A percentile compares a stretch with the other conserved stretches of the same genome.
These are phyloP conservation scores for Penicillium sp. DNA, from an alignment of 2,329 filamentous ascomycete species.

Conservation along the genomic window DNA sequence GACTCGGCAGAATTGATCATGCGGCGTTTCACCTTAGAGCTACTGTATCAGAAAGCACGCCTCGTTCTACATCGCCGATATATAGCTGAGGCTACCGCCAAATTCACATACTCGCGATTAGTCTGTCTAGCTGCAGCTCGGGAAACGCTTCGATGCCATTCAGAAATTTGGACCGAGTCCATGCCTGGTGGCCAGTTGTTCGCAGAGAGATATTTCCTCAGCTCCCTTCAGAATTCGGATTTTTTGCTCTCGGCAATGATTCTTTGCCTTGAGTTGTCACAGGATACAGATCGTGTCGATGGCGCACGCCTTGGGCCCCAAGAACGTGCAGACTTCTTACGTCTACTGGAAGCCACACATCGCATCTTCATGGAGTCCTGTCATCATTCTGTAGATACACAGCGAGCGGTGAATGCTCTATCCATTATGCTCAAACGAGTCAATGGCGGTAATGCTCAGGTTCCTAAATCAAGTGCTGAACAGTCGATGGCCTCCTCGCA, in stretches of 20 bases:
- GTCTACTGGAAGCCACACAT: conserved; percentile 29
- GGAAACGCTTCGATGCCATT: conserved; percentile 50
- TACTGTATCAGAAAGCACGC: conserved; percentile 53
- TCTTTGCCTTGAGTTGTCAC: conserved; percentile 50
- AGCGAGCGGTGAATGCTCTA: conserved; percentile 29
- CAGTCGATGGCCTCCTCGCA: background rate
- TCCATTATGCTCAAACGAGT: conserved; percentile 31
- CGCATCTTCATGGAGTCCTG: conserved; percentile 27
- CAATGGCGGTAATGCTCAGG: conserved; percentile 6
- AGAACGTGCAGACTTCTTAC: conserved; percentile 24
- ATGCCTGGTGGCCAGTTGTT: conserved; percentile 56
- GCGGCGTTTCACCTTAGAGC: conserved; percentile 52
- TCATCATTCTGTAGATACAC: conserved; percentile 28
- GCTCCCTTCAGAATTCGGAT: conserved; percentile 59
- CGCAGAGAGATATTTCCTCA: conserved; percentile 57
- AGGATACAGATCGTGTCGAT: conserved; percentile 17
- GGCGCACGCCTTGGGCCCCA: conserved; percentile 3
- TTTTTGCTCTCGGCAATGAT: conserved; percentile 63
- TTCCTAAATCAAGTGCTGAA: conserved; percentile 3
- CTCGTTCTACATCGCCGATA: conserved; percentile 57
- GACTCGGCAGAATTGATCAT: conserved; percentile 54
- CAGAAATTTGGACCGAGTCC: conserved; percentile 51
- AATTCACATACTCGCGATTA: conserved; percentile 45
- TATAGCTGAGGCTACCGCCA: conserved; percentile 42
- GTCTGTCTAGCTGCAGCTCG: conserved; percentile 51